A percentile compares a stretch with the other conserved stretches of the same genome.
These are phyloP conservation scores for Pseudogymnoascus sp. DNA, from an alignment of 2,329 filamentous ascomycete genomes.

Conservation along the genomic window DNA sequence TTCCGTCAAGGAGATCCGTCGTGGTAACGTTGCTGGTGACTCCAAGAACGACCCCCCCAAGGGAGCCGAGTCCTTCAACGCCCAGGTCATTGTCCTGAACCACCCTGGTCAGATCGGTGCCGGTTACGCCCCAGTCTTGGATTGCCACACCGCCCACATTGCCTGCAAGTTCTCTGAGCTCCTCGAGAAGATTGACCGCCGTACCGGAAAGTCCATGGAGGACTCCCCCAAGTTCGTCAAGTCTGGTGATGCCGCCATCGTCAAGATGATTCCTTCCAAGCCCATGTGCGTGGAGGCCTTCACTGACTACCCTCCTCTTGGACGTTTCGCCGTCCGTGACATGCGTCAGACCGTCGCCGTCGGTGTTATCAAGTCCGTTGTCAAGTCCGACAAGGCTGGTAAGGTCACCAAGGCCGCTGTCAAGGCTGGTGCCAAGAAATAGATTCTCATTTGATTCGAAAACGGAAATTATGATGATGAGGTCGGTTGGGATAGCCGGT, in stretches of 20 bases:
- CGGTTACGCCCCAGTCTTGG: conserved; percentile 97
- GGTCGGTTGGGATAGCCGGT: neutral
- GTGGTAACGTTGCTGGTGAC: conserved; percentile 99
- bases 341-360: conserved; percentile 87
- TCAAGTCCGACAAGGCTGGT: conserved; percentile 23
- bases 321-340: conserved; percentile 99
- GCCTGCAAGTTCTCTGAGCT: conserved; percentile 99
- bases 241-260: conserved; percentile 99
- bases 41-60: conserved; percentile 98
- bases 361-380: conserved; percentile 83
- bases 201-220: conserved; percentile 98
- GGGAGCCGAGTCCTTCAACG: conserved; percentile 90
- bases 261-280: conserved; percentile 99
- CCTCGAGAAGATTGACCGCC: conserved; percentile 99
- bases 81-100: conserved; percentile 99
- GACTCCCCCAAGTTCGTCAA: conserved; percentile 98
- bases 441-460: conserved; percentile 15
- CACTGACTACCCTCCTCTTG: conserved; percentile 98
- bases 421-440: conserved; percentile 34
- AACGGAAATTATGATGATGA: conserved; percentile 3
- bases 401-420: conserved; percentile 34
- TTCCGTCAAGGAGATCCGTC: conserved; percentile 99
- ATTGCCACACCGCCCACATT: conserved; percentile 99
- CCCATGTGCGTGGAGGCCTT: conserved; percentile 99
- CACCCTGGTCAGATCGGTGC: conserved; percentile 99